Conservation (phyloP, 1,284 basidiomycete genomes). For the Ceratobasidium sp. region DNA sequence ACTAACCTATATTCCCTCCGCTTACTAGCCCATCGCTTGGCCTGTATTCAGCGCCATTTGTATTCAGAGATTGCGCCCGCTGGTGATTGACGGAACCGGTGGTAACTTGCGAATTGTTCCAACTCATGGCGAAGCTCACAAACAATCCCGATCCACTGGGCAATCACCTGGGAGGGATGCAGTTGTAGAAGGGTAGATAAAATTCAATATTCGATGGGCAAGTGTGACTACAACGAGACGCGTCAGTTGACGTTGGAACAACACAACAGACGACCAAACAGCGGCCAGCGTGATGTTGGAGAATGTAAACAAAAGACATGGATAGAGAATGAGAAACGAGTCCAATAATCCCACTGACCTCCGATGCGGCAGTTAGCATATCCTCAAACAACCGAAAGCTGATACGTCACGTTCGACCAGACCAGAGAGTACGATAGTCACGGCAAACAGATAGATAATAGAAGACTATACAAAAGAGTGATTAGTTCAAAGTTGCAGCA, state of each 20-base stretch:
- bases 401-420: conserved; percentile 33
- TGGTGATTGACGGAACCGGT: background rate
- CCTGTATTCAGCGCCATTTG: conserved; percentile 6
- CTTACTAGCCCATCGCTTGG: background rate
- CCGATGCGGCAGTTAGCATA: conserved; percentile 38
- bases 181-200: background rate
- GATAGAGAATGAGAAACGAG: conserved; percentile 10
- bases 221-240: conserved; percentile 32
- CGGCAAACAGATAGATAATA: background rate
- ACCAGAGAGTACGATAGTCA: background rate
- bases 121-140: conserved; percentile 25
- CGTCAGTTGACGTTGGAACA: conserved; percentile 25
- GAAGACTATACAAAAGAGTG: too few species aligned
- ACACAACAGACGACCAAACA: background rate
- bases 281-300: background rate
- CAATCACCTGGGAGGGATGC: conserved; percentile 7
- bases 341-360: conserved; percentile 37
- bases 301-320: background rate
- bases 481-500: too few species aligned
- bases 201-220: conserved; percentile 17
- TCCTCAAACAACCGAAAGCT: conserved; percentile 35
- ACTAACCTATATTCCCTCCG: conserved; percentile 24
- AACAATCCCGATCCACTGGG: background rate
- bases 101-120: conserved; percentile 30
- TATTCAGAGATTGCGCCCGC: conserved; percentile 4